phyloP scores from a whole-genome alignment of 805 yeast species.

The Nakazawaea peltata region DNA sequence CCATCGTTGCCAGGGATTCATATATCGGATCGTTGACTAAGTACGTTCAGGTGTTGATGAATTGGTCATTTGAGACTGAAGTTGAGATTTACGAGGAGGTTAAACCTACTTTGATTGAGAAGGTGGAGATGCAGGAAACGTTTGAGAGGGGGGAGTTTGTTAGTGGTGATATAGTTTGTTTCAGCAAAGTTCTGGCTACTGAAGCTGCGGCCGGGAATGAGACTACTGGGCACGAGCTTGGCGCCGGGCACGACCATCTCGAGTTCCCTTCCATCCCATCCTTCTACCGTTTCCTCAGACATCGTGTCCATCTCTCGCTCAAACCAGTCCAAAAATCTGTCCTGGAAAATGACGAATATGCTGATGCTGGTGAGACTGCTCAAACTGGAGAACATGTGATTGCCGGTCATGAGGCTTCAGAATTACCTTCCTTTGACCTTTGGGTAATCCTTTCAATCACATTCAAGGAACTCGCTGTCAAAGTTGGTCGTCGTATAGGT shows the following conservation, averaged over 20 bases:
- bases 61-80: constrained; percentile 24
- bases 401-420: constrained; percentile 12
- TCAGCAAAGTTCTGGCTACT: constrained; percentile 12
- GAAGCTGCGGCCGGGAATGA: neutral
- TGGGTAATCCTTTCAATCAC: constrained; percentile 61
- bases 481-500: constrained; percentile 45
- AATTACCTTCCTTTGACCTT: constrained; percentile 28
- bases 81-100: constrained; percentile 53
- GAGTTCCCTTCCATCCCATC: constrained; percentile 30
- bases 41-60: constrained; percentile 32
- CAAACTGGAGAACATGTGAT: constrained; percentile 30
- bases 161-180: constrained; percentile 59
- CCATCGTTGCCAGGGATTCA: constrained; percentile 41
- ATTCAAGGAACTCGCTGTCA: constrained; percentile 53
- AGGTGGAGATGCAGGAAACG: constrained; percentile 28
- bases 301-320: constrained; percentile 53
- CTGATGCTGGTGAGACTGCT: constrained; percentile 11
- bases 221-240: too few species aligned
- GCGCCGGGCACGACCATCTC: too few species aligned
- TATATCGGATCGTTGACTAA: constrained; percentile 31
- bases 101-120: constrained; percentile 42
- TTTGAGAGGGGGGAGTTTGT: constrained; percentile 51
- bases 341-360: constrained; percentile 40
- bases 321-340: constrained; percentile 31
- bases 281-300: constrained; percentile 45